These are phyloP conservation scores for Chlamydomonas sp. DNA, from an alignment of 139 green algal genomes.

Conservation along the genomic window DNA sequence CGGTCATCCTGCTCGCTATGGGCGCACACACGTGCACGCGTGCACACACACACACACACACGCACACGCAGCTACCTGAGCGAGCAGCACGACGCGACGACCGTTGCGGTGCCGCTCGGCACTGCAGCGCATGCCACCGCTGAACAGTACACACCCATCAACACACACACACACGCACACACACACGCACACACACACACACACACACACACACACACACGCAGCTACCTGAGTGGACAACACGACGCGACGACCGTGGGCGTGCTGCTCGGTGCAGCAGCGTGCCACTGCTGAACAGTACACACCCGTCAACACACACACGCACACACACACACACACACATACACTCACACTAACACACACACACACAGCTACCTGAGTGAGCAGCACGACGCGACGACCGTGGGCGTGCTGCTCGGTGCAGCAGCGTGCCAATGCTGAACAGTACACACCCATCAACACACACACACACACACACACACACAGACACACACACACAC, in stretches of 20 bases:
- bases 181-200: slow-evolving; percentile 2
- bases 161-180: slow-evolving; percentile 2
- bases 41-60: no score
- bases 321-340: background rate
- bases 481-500: slow-evolving; percentile 15
- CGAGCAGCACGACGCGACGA: slow-evolving; percentile 77
- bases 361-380: no score
- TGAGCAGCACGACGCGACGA: no score
- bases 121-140: no score
- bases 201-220: slow-evolving; percentile 1
- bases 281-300: slow-evolving; percentile 46
- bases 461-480: slow-evolving; percentile 19
- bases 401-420: background rate
- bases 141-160: slow-evolving; percentile 49
- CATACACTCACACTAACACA: slow-evolving; percentile 12
- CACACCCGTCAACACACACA: slow-evolving; percentile 56
- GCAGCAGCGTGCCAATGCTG: no score
- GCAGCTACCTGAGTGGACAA: slow-evolving; percentile 67
- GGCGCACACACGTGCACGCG: no score
- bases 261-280: slow-evolving; percentile 77
- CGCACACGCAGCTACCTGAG: slow-evolving; percentile 12
- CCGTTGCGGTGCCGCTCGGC: slow-evolving; percentile 79
- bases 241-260: slow-evolving; percentile 78
- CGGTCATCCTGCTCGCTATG: slow-evolving; percentile 83
- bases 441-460: slow-evolving; percentile 22